Evolutionary conservation across 2,329 filamentous ascomycete species (phyloP).

Genomic region (Talaromyces funiculosus): DNA sequence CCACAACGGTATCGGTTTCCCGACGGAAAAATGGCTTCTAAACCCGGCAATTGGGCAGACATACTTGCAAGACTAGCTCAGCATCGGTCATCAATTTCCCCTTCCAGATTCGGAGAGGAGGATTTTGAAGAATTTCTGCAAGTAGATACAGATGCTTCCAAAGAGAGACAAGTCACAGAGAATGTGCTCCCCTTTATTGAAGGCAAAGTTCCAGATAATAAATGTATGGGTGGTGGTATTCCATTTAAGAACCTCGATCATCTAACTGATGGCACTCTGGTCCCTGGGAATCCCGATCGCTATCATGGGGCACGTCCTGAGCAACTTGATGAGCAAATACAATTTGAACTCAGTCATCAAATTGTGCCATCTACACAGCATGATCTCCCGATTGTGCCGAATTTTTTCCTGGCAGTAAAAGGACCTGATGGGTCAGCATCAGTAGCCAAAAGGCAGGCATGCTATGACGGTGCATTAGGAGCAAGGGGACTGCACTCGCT

Average conservation of each 20-base stretch:
- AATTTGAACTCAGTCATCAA: neutral
- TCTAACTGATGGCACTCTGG: neutral
- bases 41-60: neutral
- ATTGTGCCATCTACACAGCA: neutral
- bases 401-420: constrained; percentile 2
- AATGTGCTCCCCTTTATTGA: neutral
- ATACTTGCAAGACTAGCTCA: neutral
- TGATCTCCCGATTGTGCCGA: neutral
- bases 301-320: neutral
- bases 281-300: neutral
- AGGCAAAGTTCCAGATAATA: neutral
- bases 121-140: neutral
- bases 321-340: neutral
- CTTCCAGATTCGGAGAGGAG: neutral
- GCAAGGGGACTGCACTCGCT: constrained; percentile 2
- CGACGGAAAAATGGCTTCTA: neutral
- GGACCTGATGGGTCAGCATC: neutral
- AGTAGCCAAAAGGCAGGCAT: constrained; percentile 7
- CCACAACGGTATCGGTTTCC: neutral
- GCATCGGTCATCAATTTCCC: neutral
- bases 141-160: neutral
- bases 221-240: neutral
- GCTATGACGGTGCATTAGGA: constrained; percentile 7
- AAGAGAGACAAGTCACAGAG: neutral
- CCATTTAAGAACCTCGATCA: neutral